Evolutionary conservation across 495 filamentous ascomycete species (phyloP).

Genomic region (Lentithecium fluviatile): DNA sequence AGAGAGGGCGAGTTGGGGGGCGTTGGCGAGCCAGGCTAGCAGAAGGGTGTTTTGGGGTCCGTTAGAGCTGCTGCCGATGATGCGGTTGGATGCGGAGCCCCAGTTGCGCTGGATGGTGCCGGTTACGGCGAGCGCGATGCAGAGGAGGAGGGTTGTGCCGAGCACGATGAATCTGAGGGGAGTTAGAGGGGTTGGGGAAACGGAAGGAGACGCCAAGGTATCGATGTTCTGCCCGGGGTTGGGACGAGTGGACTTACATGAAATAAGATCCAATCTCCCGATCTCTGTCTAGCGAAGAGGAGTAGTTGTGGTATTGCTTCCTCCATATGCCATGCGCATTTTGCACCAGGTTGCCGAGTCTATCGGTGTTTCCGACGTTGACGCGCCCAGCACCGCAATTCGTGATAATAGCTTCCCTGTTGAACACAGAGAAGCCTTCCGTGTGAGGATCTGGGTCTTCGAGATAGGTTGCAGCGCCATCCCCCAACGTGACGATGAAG

Average conservation of each 20-base stretch:
- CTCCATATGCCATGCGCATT: background rate
- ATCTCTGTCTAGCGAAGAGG: background rate
- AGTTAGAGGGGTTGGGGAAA: background rate
- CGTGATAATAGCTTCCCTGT: background rate
- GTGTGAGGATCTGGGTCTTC: background rate
- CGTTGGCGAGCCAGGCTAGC: background rate
- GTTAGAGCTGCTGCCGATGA: background rate
- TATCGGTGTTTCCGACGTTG: background rate
- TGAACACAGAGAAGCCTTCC: background rate
- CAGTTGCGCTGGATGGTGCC: background rate
- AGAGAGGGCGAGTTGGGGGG: slow-evolving; percentile 10
- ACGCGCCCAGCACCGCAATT: background rate
- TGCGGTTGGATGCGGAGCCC: background rate
- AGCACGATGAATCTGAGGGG: background rate
- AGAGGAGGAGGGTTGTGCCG: background rate
- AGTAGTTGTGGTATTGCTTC: background rate
- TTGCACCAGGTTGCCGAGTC: background rate
- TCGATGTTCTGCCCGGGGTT: no score
- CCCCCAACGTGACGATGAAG: slow-evolving; percentile 7
- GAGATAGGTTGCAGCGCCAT: slow-evolving; percentile 2
- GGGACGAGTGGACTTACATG: background rate
- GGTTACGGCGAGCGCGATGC: background rate
- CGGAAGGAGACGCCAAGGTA: no score
- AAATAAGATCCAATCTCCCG: background rate
- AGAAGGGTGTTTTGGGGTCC: background rate